Evolutionary conservation across 331 rosid species (phyloP).

Genomic region (Phaseolus coccineus): DNA sequence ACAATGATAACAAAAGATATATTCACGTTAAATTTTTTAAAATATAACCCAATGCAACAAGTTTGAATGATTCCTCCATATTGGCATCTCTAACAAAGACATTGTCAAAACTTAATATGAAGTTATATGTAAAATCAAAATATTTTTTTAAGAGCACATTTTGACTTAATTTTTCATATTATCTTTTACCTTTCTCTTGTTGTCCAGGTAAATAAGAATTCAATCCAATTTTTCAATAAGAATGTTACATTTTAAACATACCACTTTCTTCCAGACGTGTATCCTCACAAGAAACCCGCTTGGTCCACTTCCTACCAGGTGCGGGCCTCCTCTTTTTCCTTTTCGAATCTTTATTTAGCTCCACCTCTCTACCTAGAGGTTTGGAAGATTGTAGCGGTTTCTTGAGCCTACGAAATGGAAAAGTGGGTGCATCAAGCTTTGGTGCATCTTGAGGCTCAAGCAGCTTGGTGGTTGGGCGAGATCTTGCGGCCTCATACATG

Average conservation of each 20-base stretch:
- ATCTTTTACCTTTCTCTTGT: not conserved
- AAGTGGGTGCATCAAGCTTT: conserved; percentile 86
- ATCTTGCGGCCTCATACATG: conserved; percentile 79
- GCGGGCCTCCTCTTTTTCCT: conserved; percentile 71
- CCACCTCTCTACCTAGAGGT: conserved; percentile 52
- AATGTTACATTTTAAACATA: conserved; percentile 50
- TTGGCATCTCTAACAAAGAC: conserved; percentile 14
- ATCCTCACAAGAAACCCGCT: conserved; percentile 70
- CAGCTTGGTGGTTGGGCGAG: conserved; percentile 89
- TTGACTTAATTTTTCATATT: not conserved
- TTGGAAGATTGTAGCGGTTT: conserved; percentile 59
- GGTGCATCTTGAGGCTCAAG: conserved; percentile 78
- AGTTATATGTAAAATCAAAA: conserved; percentile 15
- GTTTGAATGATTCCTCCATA: conserved; percentile 9
- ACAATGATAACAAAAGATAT: conserved; percentile 8
- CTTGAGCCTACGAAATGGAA: conserved; percentile 77
- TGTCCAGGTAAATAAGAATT: conserved; percentile 30
- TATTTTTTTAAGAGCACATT: not conserved
- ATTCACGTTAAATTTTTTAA: not conserved
- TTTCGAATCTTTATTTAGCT: conserved; percentile 50
- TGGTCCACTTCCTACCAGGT: conserved; percentile 89
- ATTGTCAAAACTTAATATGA: conserved; percentile 8
- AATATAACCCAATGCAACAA: conserved; percentile 31
- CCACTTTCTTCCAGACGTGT: conserved; percentile 57
- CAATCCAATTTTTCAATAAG: conserved; percentile 34